These are phyloP conservation scores for Cladosporium sp. DNA, from an alignment of 2,329 filamentous ascomycete species.

Conservation along the genomic window DNA sequence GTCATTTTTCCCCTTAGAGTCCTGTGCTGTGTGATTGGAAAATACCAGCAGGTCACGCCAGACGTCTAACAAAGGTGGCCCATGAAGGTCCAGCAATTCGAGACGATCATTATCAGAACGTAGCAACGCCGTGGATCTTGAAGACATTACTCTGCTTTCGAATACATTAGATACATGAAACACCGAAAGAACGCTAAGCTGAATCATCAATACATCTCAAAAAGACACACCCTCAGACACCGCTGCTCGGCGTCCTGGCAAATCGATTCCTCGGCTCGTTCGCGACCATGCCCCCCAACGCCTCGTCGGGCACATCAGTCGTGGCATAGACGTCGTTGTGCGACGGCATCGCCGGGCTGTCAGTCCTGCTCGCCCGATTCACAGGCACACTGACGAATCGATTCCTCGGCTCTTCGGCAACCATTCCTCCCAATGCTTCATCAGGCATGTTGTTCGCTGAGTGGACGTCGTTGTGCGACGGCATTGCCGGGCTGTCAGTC, in stretches of 20 bases:
- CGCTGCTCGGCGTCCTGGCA: slow-evolving; percentile 28
- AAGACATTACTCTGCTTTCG: neutral
- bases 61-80: too few species aligned
- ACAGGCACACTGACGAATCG: slow-evolving; percentile 21
- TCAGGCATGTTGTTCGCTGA: neutral
- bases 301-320: neutral
- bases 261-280: slow-evolving; percentile 24
- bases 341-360: slow-evolving; percentile 5
- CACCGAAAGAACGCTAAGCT: neutral
- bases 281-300: neutral
- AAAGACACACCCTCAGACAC: slow-evolving; percentile 24
- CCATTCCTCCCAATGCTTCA: neutral
- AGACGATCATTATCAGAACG: neutral
- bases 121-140: neutral
- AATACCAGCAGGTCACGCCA: too few species aligned
- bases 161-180: neutral
- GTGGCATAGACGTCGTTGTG: neutral
- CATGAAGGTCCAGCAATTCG: too few species aligned
- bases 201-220: neutral
- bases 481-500: slow-evolving; percentile 9
- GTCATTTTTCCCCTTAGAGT: too few species aligned
- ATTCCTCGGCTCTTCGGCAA: slow-evolving; percentile 22
- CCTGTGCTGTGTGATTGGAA: too few species aligned
- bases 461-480: slow-evolving; percentile 4
- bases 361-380: neutral